phyloP scores from a whole-genome alignment of 352 stramenopile genomes.

The Phytophthora multivora region DNA sequence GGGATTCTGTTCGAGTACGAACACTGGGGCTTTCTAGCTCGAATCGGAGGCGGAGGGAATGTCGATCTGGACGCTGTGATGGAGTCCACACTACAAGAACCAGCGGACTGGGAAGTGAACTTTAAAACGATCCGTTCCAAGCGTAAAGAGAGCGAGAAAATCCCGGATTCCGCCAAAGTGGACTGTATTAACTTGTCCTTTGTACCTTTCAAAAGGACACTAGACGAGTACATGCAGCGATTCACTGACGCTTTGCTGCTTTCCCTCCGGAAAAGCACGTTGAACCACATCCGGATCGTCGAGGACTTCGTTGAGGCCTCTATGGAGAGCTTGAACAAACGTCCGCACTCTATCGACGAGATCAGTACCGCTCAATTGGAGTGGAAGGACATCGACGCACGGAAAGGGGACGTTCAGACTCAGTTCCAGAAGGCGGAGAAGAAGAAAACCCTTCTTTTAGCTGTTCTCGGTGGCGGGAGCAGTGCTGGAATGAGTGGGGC shows the following conservation, averaged over 20 bases:
- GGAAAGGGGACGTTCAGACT: constrained; percentile 55
- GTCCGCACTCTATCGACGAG: constrained; percentile 92
- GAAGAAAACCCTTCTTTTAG: constrained; percentile 86
- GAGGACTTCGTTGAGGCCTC: constrained; percentile 90
- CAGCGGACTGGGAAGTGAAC: constrained; percentile 89
- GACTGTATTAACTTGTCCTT: constrained; percentile 93
- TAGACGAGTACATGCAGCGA: constrained; percentile 87
- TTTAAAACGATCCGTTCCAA: constrained; percentile 89
- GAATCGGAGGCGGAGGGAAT: constrained; percentile 43
- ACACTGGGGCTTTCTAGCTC: constrained; percentile 72
- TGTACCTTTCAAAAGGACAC: constrained; percentile 83
- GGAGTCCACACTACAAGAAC: constrained; percentile 71
- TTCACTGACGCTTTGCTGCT: constrained; percentile 89
- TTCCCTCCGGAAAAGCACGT: constrained; percentile 80
- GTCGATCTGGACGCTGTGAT: constrained; percentile 83
- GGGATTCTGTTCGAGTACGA: constrained; percentile 80
- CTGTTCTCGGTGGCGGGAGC: constrained; percentile 34
- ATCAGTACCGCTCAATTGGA: constrained; percentile 90
- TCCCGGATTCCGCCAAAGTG: constrained; percentile 88
- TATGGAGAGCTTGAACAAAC: constrained; percentile 89
- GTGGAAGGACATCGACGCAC: constrained; percentile 90
- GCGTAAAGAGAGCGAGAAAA: constrained; percentile 93
- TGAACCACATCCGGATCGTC: constrained; percentile 80
- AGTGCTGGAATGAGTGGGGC: constrained; percentile 39
- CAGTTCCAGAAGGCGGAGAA: constrained; percentile 81